Base-by-base conservation (phyloP, 1,284 basidiomycete genomes). In the Malassezia sp. region DNA sequence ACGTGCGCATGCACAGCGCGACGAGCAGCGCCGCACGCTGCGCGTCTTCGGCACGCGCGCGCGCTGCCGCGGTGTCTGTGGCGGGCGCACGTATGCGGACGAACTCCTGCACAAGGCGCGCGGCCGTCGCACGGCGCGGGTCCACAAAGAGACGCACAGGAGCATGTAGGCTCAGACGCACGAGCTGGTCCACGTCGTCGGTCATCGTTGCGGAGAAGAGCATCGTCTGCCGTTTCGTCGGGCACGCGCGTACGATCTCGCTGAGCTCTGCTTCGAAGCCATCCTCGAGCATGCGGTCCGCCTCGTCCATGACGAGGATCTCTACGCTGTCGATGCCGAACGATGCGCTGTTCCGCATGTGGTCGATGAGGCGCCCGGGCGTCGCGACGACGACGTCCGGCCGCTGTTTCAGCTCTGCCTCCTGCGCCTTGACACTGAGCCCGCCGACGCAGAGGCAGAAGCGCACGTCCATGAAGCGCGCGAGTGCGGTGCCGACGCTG, bases 121-220 rank as follows among this genome's bases (percentile, higher is more conserved):
- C 79, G 11, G 90, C 88, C 0, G 86, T 91, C 29, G 78, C 81
- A 45, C 84, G 79, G 29, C 41, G 39, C 18, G 48, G 48, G 20
- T 50, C 48, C 5, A 50, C 48, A 41, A 50, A 50, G 26, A 50
- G 21, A n/a, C 48, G 48, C 20, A 91, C 85, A 3, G 91, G 91
- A 67, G 83, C 85, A 67, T 86, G 82, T 38, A 97, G 75, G 14
- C 85, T 87, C 76, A 96, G 84, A 61, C 81, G 80, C 46, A 95
- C 84, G 33, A 97, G 79, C 66, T 89, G 83, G 63, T 95, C 88
- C 7, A 97, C 84, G 1, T 83, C 83, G 72, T 96, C 91, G 2
- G 88, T 93, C 83, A 96, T 95, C 1, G 91, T 97, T 1, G 91
- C 91, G 0, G 88, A 93, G 73, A 97, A 97, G 21, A 97, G 77